Percentiles rank a stretch among this genome's conserved stretches.
Evolutionary conservation across 208 protist species (phyloP).

Genomic region (Wallacemonas rigidus): DNA sequence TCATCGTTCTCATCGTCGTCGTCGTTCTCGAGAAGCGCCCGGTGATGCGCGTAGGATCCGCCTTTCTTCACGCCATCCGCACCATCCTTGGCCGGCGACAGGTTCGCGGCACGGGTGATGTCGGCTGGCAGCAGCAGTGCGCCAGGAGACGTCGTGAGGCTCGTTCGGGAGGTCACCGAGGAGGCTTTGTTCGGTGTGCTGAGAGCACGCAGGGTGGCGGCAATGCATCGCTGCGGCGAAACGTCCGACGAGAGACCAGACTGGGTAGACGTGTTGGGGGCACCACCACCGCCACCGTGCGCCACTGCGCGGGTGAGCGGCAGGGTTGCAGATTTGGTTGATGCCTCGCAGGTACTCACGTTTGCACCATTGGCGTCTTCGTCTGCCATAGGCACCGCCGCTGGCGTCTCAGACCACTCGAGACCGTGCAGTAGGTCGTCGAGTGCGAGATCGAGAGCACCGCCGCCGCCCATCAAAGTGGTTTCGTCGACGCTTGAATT

Average conservation of each 20-base stretch:
- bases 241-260: slow-evolving; percentile 1
- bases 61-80: not conserved
- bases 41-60: slow-evolving; percentile 11
- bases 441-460: slow-evolving; percentile 23
- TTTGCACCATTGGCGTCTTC: slow-evolving; percentile 19
- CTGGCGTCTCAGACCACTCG: not conserved
- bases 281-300: too few species aligned
- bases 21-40: slow-evolving; percentile 48
- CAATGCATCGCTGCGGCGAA: not conserved
- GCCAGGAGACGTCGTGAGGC: not conserved
- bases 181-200: not conserved
- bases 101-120: not conserved
- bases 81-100: slow-evolving; percentile 1
- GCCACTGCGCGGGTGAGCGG: too few species aligned
- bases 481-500: slow-evolving; percentile 12
- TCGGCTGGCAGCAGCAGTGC: slow-evolving; percentile 4
- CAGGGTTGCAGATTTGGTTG: too few species aligned
- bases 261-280: slow-evolving; percentile 6
- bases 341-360: slow-evolving; percentile 1
- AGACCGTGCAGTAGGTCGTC: slow-evolving; percentile 40
- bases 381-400: slow-evolving; percentile 9
- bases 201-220: not conserved
- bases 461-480: not conserved
- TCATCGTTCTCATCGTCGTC: slow-evolving; percentile 27
- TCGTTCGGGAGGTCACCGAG: not conserved